Base-by-base conservation (phyloP, 2,329 filamentous ascomycete species). In the Neospermospora avenae region DNA sequence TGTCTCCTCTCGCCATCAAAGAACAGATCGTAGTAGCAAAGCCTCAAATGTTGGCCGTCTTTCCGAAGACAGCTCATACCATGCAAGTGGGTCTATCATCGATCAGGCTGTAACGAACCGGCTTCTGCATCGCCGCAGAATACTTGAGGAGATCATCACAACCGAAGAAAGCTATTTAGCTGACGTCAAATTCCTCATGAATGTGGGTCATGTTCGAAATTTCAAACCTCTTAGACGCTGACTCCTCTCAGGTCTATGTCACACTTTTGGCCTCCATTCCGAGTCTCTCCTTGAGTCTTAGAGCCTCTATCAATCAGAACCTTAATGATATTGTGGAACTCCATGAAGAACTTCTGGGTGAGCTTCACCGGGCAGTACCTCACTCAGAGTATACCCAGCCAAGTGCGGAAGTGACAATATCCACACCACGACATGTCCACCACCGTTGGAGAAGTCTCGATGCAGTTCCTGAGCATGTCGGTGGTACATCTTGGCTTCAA, bases 121-220 rank as follows among this genome's bases (percentile, higher is more conserved):
- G 56, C 84, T 91, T 1, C 75, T 89, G 20, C 89, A 92, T 69
- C 84, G 95, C 62, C 85, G 91, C 14, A 86, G 87, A 63, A 86
- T 96, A 41, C 76, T 98, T 37, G 90, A 95, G 71, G 95, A 98
- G 75, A 78, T 98, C 54, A 85, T 97, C 62, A 83, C 77, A 59
- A 96, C 93, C 0, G 95, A 98, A 74, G 89, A 95, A 72, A 85
- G 88, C 69, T 98, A 98, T 72, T 87, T 98, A 68, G 85, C 87
- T 16, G 93, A 96, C 69, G 75, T 98, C 60, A 91, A 91, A 68
- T 91, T 95, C 65, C 78, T 98, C 61, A 88, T 89, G 72, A 92
- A 96, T 75, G 93, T n/a, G n/a, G n/a, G n/a, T n/a, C n/a, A n/a
- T n/a, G n/a, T n/a, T n/a, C n/a, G n/a, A n/a, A n/a, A n/a, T n/a